Conservation (phyloP, 129 eudicot genomes). For the Pittosporum tobira region DNA sequence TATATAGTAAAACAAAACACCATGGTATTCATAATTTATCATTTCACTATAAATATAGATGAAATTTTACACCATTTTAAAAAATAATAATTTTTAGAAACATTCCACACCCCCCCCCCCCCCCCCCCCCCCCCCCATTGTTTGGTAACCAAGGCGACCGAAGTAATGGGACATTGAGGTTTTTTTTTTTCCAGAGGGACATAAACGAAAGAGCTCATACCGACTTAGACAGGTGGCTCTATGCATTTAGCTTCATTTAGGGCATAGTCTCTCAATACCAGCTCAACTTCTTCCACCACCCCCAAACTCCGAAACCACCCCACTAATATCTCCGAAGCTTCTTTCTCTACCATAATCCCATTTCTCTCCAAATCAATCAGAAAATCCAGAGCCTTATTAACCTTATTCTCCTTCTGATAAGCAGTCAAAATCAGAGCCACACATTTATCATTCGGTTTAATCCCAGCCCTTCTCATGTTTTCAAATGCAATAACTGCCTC, state of each 20-base stretch:
- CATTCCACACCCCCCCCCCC: too few relatives aligned
- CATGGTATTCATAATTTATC: too few relatives aligned
- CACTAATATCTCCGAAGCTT: slow-evolving; percentile 62
- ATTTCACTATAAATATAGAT: too few relatives aligned
- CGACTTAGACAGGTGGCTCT: slow-evolving; percentile 2
- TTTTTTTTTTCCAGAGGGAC: neutral
- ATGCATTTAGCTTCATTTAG: slow-evolving; percentile 13
- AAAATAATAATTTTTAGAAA: too few relatives aligned
- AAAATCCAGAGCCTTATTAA: slow-evolving; percentile 63
- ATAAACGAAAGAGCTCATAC: neutral
- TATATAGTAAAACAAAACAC: too few relatives aligned
- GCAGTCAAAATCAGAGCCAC: slow-evolving; percentile 58
- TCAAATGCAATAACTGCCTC: slow-evolving; percentile 71
- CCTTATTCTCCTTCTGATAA: slow-evolving; percentile 58
- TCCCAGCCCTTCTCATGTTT: slow-evolving; percentile 63
- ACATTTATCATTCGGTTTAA: slow-evolving; percentile 69
- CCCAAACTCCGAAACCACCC: slow-evolving; percentile 76
- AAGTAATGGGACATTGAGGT: neutral
- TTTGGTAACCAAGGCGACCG: neutral
- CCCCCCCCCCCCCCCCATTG: too few relatives aligned
- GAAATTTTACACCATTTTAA: too few relatives aligned
- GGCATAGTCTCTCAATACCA: slow-evolving; percentile 50
- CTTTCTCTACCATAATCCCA: slow-evolving; percentile 61
- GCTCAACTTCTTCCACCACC: slow-evolving; percentile 79
- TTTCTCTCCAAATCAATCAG: slow-evolving; percentile 57